Conservation (phyloP, 2,329 filamentous ascomycete species). For the Trichophyton schoenleinii region DNA sequence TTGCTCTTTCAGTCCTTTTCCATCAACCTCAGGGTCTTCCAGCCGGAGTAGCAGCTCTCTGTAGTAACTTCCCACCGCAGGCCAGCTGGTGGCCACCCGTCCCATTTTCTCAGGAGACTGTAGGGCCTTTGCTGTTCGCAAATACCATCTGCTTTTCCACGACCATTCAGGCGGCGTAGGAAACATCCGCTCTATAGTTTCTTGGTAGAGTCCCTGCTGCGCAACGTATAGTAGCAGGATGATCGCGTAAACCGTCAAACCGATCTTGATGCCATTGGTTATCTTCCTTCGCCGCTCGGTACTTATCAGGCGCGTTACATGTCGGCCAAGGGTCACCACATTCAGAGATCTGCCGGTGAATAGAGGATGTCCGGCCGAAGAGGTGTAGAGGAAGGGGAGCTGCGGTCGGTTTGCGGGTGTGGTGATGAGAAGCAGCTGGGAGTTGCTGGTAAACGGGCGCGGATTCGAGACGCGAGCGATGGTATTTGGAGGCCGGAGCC, state of each 20-base stretch:
- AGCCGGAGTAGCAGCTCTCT: constrained; percentile 50
- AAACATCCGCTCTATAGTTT: constrained; percentile 59
- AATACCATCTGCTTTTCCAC: constrained; percentile 54
- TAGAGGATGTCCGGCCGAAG: constrained; percentile 29
- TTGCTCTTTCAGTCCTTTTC: constrained; percentile 49
- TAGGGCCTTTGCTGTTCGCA: constrained; percentile 52
- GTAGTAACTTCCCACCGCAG: constrained; percentile 49
- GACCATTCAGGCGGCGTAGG: constrained; percentile 77
- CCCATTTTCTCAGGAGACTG: constrained; percentile 39
- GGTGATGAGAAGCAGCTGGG: constrained; percentile 40
- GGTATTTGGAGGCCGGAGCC: constrained; percentile 24
- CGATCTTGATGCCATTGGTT: constrained; percentile 56
- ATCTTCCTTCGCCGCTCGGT: constrained; percentile 59
- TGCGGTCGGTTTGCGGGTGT: constrained; percentile 44
- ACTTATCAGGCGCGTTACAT: constrained; percentile 38
- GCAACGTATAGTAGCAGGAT: constrained; percentile 48
- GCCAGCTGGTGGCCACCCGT: constrained; percentile 55
- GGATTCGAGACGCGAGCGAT: constrained; percentile 13
- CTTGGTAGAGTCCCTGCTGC: constrained; percentile 56
- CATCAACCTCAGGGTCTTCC: constrained; percentile 58
- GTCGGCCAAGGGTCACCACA: constrained; percentile 17
- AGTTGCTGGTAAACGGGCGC: constrained; percentile 48
- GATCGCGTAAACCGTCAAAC: constrained; percentile 58
- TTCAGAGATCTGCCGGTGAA: constrained; percentile 10
- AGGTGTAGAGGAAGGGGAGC: constrained; percentile 52